Base-by-base conservation (phyloP, 805 yeast genomes). In the Teunomyces panamensis region DNA sequence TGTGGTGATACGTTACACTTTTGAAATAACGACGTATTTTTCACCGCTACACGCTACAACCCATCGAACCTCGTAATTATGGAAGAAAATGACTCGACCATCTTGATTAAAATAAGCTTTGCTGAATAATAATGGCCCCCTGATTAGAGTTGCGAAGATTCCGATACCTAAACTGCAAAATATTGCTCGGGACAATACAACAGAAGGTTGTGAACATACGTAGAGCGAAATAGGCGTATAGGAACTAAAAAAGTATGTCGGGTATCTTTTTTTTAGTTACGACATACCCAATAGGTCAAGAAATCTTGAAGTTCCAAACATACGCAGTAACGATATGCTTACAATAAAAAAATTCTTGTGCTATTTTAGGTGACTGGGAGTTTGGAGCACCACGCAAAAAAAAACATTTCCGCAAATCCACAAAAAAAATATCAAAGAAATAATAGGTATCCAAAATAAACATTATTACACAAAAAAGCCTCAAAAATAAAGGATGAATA, bases 71-170 rank as follows among this genome's bases (percentile, higher is more conserved):
- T 35, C 39, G 39, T 35, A 35, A 35, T 35, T 35, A 35, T 35
- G 13, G n/a, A 20, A 20, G 20, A 11, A 35, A 20, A 35, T 17
- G 28, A 13, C 39, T 20, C n/a, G 26, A 26, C 30, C 29, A 37
- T 37, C 27, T 17, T 26, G 41, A 37, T 37, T 37, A 37, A 37
- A 37, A 37, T 37, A 37, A 37, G 41, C 30, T 37, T 37, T 17
- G 27, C 27, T 26, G 39, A 17, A 35, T 37, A 20, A 37, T 20
- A 37, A 24, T 26, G 26, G 30, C 11, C 11, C 30, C 13, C 41
- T 11, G 41, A 35, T 35, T 35, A 35, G 20, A 35, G 30, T 37
- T 37, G 30, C 9, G 16, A 17, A n/a, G 14, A 13, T 14, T 33
- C 20, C 24, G 41, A 13, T n/a, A 37, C 9, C 10, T 37, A 37